A percentile compares a stretch with the other conserved stretches of the same genome.
Evolutionary conservation across 78 protist genomes (phyloP).

Genomic region (Anaeramoeba flamelloides): DNA sequence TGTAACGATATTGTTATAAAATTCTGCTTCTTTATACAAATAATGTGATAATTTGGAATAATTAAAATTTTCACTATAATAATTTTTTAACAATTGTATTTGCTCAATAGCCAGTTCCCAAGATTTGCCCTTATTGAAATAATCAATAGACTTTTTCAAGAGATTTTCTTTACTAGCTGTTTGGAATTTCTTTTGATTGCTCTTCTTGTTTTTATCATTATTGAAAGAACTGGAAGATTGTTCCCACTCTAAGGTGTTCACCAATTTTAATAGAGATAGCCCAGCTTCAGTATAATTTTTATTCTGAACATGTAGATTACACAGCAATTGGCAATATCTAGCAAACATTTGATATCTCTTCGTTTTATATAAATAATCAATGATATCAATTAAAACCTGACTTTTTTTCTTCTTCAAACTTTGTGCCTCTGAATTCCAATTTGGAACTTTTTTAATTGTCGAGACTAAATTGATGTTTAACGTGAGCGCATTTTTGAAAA

Average conservation of each 20-base stretch:
- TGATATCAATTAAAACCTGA: background rate
- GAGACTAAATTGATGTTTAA: background rate
- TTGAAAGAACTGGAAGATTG: background rate
- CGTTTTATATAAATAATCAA: slow-evolving; percentile 24
- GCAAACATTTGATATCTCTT: slow-evolving; percentile 42
- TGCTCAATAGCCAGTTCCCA: slow-evolving; percentile 43
- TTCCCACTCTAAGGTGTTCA: slow-evolving; percentile 33
- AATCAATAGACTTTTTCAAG: slow-evolving; percentile 23
- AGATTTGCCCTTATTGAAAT: slow-evolving; percentile 41
- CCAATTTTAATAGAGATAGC: slow-evolving; percentile 32
- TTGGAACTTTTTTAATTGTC: no score
- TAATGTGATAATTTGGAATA: slow-evolving; percentile 22
- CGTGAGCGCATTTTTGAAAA: background rate
- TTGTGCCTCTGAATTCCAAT: no score
- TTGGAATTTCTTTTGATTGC: background rate
- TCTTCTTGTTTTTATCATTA: no score
- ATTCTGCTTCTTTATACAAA: slow-evolving; percentile 19
- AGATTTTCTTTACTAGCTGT: slow-evolving; percentile 27
- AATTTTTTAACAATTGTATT: slow-evolving; percentile 18
- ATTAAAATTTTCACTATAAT: slow-evolving; percentile 32
- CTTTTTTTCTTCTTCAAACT: slow-evolving; percentile 6
- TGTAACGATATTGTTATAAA: slow-evolving; percentile 32
- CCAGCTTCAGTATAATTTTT: slow-evolving; percentile 43
- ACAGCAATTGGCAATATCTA: slow-evolving; percentile 36
- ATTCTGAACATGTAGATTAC: slow-evolving; percentile 32